These are phyloP conservation scores for Ocimum tenuiflorum DNA, from an alignment of 257 asterid species.

Conservation along the genomic window DNA sequence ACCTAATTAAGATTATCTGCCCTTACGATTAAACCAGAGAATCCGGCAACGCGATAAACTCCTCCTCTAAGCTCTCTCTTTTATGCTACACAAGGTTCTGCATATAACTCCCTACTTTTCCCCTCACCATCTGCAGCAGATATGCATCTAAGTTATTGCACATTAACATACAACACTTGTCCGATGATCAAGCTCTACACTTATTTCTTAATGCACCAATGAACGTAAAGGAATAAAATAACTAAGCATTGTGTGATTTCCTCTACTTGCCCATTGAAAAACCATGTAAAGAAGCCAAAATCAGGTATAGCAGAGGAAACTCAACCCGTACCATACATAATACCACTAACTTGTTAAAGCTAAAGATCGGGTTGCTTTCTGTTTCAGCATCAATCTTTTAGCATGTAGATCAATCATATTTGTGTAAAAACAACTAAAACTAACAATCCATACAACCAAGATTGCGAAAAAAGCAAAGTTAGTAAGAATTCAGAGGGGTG, in stretches of 20 bases:
- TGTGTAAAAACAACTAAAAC: slow-evolving; percentile 9
- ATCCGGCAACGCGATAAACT: no score
- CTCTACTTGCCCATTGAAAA: neutral
- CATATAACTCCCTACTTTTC: no score
- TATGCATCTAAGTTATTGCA: no score
- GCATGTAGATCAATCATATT: slow-evolving; percentile 1
- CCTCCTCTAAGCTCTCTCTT: no score
- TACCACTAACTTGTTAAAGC: slow-evolving; percentile 7
- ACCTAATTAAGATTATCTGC: no score
- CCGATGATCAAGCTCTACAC: no score
- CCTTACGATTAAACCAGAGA: no score
- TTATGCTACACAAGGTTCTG: no score
- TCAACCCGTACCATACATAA: neutral
- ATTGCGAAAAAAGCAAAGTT: no score
- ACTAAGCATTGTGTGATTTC: neutral
- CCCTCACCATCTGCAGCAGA: no score
- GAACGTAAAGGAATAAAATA: neutral
- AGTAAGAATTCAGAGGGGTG: slow-evolving; percentile 25
- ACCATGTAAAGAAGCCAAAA: slow-evolving; percentile 13
- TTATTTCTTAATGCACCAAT: no score
- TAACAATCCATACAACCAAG: slow-evolving; percentile 3
- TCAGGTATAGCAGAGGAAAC: slow-evolving; percentile 20
- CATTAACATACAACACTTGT: no score
- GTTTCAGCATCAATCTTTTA: neutral
- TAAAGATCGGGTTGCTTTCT: neutral